Evolutionary conservation across 2,329 filamentous ascomycete species (phyloP), one percentile per base, ranked within the genome.

Genomic region (Fusarium euwallaceae): DNA sequence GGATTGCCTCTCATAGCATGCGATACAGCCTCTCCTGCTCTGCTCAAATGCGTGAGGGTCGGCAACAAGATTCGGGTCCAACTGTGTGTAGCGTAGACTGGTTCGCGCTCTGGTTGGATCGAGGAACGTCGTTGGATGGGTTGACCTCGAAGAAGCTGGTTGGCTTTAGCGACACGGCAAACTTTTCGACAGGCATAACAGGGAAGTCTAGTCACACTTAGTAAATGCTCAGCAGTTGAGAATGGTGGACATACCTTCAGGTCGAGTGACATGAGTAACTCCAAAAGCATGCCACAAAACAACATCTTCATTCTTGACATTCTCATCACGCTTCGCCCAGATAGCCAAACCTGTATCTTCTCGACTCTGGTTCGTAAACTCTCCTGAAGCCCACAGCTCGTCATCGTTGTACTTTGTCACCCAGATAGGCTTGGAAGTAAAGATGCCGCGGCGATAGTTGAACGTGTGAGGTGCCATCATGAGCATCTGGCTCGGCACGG

Each of bases 211-310:
- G 4, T 24, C 8, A 20, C 6, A 27, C 14, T 60, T 6, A 36
- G 61, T 55, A 58, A 27, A n/a, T 0, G 3, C 1, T 32, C 6
- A 51, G 16, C 2, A 16, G n/a, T 4, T 12, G 10, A 7, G 4
- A 34, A 3, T n/a, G 17, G 11, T 2, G 5, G 5, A 34, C 59
- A 37, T 53, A 72, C 67, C 72, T 53, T 75, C 72, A 11, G 72
- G 72, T 14, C 70, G 32, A 10, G 72, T 73, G 86, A 97, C 95
- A 81, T 97, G 95, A 1, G 92, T 95, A 39, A 97, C 87, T 51
- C 94, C 95, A 78, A 97, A 97, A 0, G 94, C 96, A 84, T 97
- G 94, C 95, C 94, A 97, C 12, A 97, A 88, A 2, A 97, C 94
- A 32, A 97, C 84, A 81, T 97, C 93, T 2, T 91, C 93, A 84